These are phyloP conservation scores for Gnomoniopsis sp. DNA, from an alignment of 2,329 filamentous ascomycete genomes.

Conservation along the genomic window DNA sequence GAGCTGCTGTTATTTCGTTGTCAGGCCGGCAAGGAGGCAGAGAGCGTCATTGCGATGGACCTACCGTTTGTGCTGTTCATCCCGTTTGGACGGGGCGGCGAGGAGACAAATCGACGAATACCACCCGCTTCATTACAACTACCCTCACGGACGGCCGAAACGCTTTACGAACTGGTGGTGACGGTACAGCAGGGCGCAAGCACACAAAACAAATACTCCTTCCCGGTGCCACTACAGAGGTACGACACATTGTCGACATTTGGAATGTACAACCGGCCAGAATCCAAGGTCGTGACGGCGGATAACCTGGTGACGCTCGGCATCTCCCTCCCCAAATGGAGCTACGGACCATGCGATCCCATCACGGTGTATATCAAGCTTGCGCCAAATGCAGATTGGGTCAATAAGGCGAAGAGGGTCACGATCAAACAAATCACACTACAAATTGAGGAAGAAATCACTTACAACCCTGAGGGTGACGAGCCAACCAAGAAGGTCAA, in stretches of 20 bases:
- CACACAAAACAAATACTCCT: conserved; percentile 85
- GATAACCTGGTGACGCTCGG: conserved; percentile 90
- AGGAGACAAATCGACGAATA: conserved; percentile 84
- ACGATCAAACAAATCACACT: conserved; percentile 94
- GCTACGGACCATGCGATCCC: conserved; percentile 90
- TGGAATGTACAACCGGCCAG: conserved; percentile 98
- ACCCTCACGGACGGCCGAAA: conserved; percentile 91
- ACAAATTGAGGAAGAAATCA: conserved; percentile 93
- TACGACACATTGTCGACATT: conserved; percentile 98
- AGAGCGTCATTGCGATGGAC: conserved; percentile 93
- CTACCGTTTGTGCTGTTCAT: conserved; percentile 97
- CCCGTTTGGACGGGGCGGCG: conserved; percentile 85
- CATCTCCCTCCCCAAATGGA: conserved; percentile 92
- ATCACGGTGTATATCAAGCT: conserved; percentile 96
- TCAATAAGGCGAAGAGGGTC: conserved; percentile 84
- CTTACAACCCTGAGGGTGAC: conserved; percentile 97
- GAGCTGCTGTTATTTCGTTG: conserved; percentile 91
- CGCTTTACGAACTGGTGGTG: conserved; percentile 93
- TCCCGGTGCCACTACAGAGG: conserved; percentile 84
- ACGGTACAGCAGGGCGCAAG: conserved; percentile 87
- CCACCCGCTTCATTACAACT: conserved; percentile 90
- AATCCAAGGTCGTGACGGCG: conserved; percentile 77
- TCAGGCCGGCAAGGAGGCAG: conserved; percentile 76
- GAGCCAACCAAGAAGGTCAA: conserved; percentile 90
- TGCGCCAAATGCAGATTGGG: conserved; percentile 87